phyloP scores from a whole-genome alignment of 2,329 filamentous ascomycete genomes.

The Pestalotiopsis sp. region DNA sequence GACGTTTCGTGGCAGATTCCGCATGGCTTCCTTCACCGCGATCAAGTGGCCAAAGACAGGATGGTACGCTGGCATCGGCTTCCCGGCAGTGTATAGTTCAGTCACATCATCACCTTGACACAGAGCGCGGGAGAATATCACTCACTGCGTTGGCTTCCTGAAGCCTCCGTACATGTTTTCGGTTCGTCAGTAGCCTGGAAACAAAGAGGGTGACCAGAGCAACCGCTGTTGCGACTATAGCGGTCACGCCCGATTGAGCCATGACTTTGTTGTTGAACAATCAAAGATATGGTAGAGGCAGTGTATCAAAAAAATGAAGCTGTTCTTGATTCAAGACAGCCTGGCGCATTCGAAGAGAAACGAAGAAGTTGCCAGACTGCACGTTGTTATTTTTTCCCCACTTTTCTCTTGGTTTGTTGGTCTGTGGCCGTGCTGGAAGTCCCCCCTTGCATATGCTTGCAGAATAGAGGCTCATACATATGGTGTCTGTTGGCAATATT shows the following conservation, averaged over 20 bases:
- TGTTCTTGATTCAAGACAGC: not conserved
- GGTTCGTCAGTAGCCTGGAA: not conserved
- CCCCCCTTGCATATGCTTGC: not conserved
- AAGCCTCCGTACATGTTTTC: not conserved
- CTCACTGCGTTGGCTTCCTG: not conserved
- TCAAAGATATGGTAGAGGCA: not conserved
- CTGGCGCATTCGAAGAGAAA: not conserved
- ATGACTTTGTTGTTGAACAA: not conserved
- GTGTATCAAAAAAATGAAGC: not conserved
- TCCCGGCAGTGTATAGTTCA: not conserved
- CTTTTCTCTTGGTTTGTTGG: not conserved
- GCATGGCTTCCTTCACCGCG: not conserved
- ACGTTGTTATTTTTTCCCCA: not conserved
- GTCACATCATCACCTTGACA: not conserved
- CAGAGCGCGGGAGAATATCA: not conserved
- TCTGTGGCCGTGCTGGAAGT: not conserved
- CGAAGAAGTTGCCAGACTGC: not conserved
- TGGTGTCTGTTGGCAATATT: not conserved
- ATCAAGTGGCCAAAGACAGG: not conserved
- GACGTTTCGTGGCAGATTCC: not conserved
- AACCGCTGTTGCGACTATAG: not conserved
- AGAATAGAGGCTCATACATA: not conserved
- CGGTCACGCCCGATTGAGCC: not conserved
- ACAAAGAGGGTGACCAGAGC: not conserved
- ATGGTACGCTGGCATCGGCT: slow-evolving; percentile 1